These are phyloP conservation scores for Prinsepia uniflora DNA, from an alignment of 306 rosid genomes.

Conservation along the genomic window DNA sequence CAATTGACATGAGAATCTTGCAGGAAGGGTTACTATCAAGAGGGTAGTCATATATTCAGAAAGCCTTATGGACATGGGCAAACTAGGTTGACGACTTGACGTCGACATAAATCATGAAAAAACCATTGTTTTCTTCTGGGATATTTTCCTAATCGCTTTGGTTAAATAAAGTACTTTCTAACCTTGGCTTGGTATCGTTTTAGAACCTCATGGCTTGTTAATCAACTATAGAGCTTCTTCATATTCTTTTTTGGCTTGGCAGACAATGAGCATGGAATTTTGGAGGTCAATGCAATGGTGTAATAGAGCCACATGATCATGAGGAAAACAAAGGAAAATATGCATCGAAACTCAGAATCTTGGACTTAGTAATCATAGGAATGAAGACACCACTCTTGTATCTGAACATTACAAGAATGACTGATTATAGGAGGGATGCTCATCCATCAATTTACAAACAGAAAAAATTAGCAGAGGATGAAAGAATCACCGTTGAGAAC, in stretches of 20 bases:
- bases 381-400: constrained; percentile 19
- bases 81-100: constrained; percentile 24
- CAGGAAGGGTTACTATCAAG: constrained; percentile 30
- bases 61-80: constrained; percentile 27
- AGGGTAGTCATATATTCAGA: constrained; percentile 20
- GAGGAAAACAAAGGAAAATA: constrained; percentile 17
- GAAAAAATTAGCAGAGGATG: constrained; percentile 41
- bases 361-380: constrained; percentile 14
- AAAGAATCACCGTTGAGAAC: constrained; percentile 27
- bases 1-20: neutral
- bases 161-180: constrained; percentile 10
- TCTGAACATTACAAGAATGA: constrained; percentile 27
- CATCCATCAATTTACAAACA: constrained; percentile 37
- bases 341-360: constrained; percentile 17
- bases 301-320: constrained; percentile 8
- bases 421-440: constrained; percentile 22
- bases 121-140: constrained; percentile 24
- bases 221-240: neutral
- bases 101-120: constrained; percentile 14
- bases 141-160: constrained; percentile 24
- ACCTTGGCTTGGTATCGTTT: no score
- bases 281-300: constrained; percentile 21
- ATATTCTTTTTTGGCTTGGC: neutral
- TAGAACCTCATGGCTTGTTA: neutral
- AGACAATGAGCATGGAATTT: constrained; percentile 19